Evolutionary conservation across 1,284 basidiomycete genomes (phyloP), one percentile per base, ranked within the genome.

Genomic region (Irpex lacteus): DNA sequence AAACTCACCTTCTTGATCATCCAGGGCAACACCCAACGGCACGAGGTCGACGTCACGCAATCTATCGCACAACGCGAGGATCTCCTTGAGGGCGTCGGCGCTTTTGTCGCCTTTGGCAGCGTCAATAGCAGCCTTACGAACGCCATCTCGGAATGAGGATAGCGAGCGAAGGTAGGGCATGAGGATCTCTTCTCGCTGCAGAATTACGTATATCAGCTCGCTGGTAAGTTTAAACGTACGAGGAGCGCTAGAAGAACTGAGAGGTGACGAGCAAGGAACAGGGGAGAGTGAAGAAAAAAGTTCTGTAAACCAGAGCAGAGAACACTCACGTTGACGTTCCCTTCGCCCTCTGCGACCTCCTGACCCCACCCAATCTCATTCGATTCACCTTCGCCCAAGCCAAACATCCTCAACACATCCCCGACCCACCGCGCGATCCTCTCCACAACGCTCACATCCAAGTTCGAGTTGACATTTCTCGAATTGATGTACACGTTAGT

Each of bases 401-500:
- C 98, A 74, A 98, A 96, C 87, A 99, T 94, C 62, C 91, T 85
- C 67, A 99, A 82, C 94, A 97, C 97, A 67, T 89, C 77, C 1
- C 94, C 92, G 1, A 94, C 83, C 94, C 96, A 99, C 59, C 86
- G 82, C 1, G 94, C 92, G 11, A 92, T 85, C 62, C 86, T 85
- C 71, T 88, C 85, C 2, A 98, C 80, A 3, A 94, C 82, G 32
- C 79, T 81, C 36, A 94, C 80, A 73, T 98, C 96, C 38, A 87
- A 73, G 44, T 77, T 78, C 70, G 83, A 85, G 19, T 56, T 56
- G 6, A 56, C n/a, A 38, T 82, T 82, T 40, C 83, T 84, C 37
- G 82, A 71, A 64, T 86, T 90, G 68, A 98, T 89, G 80, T 98
- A 99, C 32, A 95, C 82, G 75, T 98, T 98, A 15, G 93, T 89